Percentiles rank a stretch among this genome's conserved stretches.
These are phyloP conservation scores for Botrytis medusae DNA, from an alignment of 2,329 filamentous ascomycete genomes.

Conservation along the genomic window DNA sequence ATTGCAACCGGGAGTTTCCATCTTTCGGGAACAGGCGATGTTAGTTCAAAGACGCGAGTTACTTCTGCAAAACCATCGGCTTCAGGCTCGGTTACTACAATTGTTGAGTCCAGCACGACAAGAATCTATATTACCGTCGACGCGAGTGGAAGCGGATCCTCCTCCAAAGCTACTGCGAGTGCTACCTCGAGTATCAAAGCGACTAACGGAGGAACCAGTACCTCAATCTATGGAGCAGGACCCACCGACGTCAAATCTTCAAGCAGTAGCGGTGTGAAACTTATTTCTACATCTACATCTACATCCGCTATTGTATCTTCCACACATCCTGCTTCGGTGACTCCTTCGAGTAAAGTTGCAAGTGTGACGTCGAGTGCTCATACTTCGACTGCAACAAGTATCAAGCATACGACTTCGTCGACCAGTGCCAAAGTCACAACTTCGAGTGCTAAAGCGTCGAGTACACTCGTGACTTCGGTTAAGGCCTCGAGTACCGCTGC, in stretches of 20 bases:
- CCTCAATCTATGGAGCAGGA: not conserved
- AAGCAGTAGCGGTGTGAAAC: not conserved
- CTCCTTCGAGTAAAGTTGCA: not conserved
- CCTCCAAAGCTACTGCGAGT: not conserved
- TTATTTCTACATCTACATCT: not conserved
- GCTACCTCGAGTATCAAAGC: not conserved
- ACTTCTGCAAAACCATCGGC: not conserved
- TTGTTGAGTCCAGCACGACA: not conserved
- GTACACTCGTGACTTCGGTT: not conserved
- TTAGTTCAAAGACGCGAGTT: not conserved
- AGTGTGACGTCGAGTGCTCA: not conserved
- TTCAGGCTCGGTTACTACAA: not conserved
- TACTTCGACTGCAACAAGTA: not conserved
- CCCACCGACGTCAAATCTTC: not conserved
- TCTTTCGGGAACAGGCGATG: not conserved
- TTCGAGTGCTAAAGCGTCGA: not conserved
- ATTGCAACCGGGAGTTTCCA: not conserved
- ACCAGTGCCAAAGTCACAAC: not conserved
- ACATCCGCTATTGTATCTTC: not conserved
- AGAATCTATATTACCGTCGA: constrained; percentile 2
- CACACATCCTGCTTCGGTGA: not conserved
- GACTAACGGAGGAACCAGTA: not conserved
- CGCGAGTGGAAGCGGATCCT: not conserved
- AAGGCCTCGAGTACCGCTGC: not conserved
- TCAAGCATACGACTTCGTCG: not conserved